Percentiles rank a stretch among this genome's conserved stretches.
Conservation (phyloP, 2,329 filamentous ascomycete species). For the Anthostomella pinea region DNA sequence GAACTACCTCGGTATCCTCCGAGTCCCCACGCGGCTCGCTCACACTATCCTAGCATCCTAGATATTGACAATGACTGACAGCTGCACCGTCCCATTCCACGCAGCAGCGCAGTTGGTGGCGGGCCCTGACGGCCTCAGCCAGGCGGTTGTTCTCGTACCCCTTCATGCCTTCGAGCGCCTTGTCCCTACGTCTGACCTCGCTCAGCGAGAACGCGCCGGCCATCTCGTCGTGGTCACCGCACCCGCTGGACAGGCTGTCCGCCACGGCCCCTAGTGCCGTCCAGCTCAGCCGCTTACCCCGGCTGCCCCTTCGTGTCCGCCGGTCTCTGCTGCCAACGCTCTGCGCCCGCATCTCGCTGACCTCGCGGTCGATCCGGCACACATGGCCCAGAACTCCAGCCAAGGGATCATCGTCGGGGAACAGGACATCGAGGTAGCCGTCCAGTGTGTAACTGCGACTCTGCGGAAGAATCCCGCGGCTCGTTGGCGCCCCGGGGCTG, state of each 20-base stretch:
- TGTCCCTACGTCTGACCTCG: constrained; percentile 16
- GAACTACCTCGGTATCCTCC: no score
- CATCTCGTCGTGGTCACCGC: constrained; percentile 30
- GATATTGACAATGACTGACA: no score
- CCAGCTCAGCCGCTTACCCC: constrained; percentile 38
- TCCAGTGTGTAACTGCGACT: constrained; percentile 25
- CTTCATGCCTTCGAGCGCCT: constrained; percentile 15
- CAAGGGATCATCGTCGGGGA: constrained; percentile 27
- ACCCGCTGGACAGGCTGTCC: constrained; percentile 14
- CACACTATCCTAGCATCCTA: no score
- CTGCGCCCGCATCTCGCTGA: constrained; percentile 39
- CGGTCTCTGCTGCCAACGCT: constrained; percentile 21
- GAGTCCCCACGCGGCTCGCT: no score
- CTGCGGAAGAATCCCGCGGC: constrained; percentile 14
- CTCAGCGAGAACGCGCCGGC: constrained; percentile 30
- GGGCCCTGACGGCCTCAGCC: constrained; percentile 13
- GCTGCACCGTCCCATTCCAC: no score
- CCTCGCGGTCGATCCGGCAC: constrained; percentile 38
- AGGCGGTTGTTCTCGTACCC: constrained; percentile 21
- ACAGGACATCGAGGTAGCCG: constrained; percentile 37
- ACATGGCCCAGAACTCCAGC: constrained; percentile 31
- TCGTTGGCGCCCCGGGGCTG: constrained; percentile 5
- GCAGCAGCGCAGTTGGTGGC: no score
- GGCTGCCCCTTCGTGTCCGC: constrained; percentile 3
- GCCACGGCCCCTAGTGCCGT: constrained; percentile 37